Base-by-base conservation (phyloP, 441 rosid species). In the Viola pubescens region DNA sequence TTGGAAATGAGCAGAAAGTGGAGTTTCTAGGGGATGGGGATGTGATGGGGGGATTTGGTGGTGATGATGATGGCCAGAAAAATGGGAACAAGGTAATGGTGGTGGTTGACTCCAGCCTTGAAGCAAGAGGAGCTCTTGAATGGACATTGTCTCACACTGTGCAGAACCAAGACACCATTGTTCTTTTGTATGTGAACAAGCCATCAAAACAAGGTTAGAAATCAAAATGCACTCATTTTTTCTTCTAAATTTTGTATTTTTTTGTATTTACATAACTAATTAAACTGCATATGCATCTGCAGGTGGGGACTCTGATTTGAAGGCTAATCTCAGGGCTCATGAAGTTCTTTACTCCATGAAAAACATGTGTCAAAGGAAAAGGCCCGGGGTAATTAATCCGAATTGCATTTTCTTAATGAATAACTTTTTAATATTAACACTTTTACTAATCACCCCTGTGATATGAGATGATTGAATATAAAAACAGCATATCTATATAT, bases 91-190 rank as follows among this genome's bases (percentile, higher is more conserved):
- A 77, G 70, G 85, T 91, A 9, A 84, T 87, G 98, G 94, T 87
- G 59, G 94, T 87, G 61, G 95, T 89, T 11, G 91, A 89, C 56
- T 80, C 87, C 9, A 88, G 81, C 60, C 59, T 74, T 54, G 95
- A 87, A 64, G 84, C 96, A 0, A 85, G 73, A 38, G 94, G 83
- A 46, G 94, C 96, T 56, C 80, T 88, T 56, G 89, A 89, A 61
- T 84, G 97, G 98, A 88, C 95, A 5, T 65, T 91, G 56, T 75
- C 94, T 14, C 91, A 89, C 60, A 77, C 89, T 40, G 60, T 87
- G 58, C 95, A 89, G 68, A 54, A 65, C 60, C 82, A 84, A 26
- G 95, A 85, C 64, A 75, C 77, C 60, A 66, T 91, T 46, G 61
- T 87, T 71, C 86, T 91, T 41, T 65, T 91, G 1, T 80, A 72